phyloP scores from a whole-genome alignment of 2,329 filamentous ascomycete genomes.

The Dendrostoma leiphaemia region DNA sequence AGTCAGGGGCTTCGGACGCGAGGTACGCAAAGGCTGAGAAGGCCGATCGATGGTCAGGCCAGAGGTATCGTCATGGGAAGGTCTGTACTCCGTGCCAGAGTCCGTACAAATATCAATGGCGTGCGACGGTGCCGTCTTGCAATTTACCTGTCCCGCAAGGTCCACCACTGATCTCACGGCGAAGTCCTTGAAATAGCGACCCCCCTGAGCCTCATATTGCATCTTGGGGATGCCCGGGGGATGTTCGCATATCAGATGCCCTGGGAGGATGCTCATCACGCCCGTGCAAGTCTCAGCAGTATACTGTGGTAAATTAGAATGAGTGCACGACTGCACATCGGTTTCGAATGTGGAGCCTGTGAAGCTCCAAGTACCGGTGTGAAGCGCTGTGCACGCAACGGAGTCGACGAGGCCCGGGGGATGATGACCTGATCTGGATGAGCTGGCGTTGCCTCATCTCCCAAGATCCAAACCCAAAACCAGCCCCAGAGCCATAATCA shows the following conservation, averaged over 20 bases:
- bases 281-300: no score
- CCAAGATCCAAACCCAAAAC: no score
- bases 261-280: not conserved
- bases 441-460: not conserved
- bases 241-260: not conserved
- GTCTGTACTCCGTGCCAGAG: no score
- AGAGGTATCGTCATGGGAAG: no score
- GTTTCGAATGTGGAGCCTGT: not conserved
- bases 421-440: constrained; percentile 6
- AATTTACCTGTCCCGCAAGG: not conserved
- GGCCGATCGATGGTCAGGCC: not conserved
- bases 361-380: constrained; percentile 2
- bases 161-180: not conserved
- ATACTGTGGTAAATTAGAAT: no score
- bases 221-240: not conserved
- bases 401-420: constrained; percentile 1
- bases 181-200: not conserved
- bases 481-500: no score
- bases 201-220: not conserved
- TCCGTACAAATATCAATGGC: not conserved
- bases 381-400: not conserved
- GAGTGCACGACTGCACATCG: not conserved
- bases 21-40: not conserved
- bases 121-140: no score
- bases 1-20: not conserved